A percentile compares a stretch with the other conserved stretches of the same genome.
Conservation (phyloP, 768 basidiomycete species). For the Termitomyces titanicus region DNA sequence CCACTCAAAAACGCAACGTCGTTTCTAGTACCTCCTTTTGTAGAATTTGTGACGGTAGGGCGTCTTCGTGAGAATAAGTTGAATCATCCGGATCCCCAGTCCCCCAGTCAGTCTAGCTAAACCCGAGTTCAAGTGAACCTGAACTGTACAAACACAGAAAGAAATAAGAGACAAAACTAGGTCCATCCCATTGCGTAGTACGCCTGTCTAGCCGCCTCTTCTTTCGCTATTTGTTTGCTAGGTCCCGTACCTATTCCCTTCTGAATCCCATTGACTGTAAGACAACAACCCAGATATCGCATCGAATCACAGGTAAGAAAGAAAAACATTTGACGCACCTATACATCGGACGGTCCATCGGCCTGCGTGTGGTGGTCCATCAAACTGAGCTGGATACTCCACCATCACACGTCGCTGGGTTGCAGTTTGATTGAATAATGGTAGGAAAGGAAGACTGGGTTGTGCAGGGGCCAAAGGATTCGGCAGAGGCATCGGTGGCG, state of each 20-base stretch:
- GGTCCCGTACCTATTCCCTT: conserved; percentile 64
- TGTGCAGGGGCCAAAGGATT: conserved; percentile 68
- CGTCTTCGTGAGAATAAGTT: no score
- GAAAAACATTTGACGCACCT: conserved; percentile 41
- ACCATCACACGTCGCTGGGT: conserved; percentile 60
- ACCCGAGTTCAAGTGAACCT: not conserved
- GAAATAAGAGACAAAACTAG: conserved; percentile 11
- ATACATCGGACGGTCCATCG: conserved; percentile 66
- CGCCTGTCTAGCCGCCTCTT: conserved; percentile 70
- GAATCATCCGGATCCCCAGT: no score
- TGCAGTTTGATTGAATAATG: conserved; percentile 73
- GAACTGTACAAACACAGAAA: not conserved
- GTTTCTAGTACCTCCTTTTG: no score
- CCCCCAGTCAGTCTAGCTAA: no score
- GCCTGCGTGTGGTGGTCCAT: conserved; percentile 66
- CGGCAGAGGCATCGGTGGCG: conserved; percentile 20
- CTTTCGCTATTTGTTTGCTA: conserved; percentile 75
- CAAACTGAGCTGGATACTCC: conserved; percentile 56
- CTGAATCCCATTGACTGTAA: conserved; percentile 63
- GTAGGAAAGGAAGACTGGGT: conserved; percentile 60
- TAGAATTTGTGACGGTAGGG: no score
- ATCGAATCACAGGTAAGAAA: conserved; percentile 1
- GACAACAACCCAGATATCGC: conserved; percentile 3
- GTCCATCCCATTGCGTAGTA: conserved; percentile 78
- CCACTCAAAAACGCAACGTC: no score